phyloP scores from a whole-genome alignment of 306 rosid species.

The Quercus mongolica region DNA sequence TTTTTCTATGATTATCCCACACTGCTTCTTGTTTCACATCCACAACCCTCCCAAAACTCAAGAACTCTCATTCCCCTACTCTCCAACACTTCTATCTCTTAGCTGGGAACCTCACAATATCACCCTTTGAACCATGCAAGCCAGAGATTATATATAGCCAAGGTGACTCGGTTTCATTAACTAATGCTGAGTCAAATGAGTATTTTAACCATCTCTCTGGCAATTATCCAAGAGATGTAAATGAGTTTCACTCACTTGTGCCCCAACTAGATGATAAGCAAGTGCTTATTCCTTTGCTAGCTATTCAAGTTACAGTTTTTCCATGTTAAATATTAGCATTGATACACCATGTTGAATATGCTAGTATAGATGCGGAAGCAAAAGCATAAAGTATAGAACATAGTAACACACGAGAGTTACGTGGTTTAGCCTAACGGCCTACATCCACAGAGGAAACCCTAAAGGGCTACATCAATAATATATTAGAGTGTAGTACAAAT shows the following conservation, averaged over 20 bases:
- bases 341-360: no score
- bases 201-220: constrained; percentile 25
- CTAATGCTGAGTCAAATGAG: constrained; percentile 17
- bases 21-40: constrained; percentile 29
- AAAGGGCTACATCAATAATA: no score
- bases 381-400: no score
- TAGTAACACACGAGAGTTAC: no score
- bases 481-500: no score
- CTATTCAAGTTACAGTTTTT: constrained; percentile 40
- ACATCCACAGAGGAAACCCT: no score
- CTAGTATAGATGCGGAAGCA: no score
- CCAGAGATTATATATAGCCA: constrained; percentile 27
- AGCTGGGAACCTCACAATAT: constrained; percentile 22
- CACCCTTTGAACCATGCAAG: constrained; percentile 8
- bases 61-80: constrained; percentile 44
- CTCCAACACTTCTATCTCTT: constrained; percentile 46
- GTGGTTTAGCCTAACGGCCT: no score
- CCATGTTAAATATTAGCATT: no score
- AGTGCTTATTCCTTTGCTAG: constrained; percentile 29
- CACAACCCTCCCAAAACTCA: constrained; percentile 38
- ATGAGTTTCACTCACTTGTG: constrained; percentile 23
- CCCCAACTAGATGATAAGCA: constrained; percentile 15
- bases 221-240: constrained; percentile 20
- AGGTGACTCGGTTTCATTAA: constrained; percentile 23
- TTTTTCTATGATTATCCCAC: constrained; percentile 45